phyloP scores from a whole-genome alignment of 129 eudicot species.

The Artemisia argyi region DNA sequence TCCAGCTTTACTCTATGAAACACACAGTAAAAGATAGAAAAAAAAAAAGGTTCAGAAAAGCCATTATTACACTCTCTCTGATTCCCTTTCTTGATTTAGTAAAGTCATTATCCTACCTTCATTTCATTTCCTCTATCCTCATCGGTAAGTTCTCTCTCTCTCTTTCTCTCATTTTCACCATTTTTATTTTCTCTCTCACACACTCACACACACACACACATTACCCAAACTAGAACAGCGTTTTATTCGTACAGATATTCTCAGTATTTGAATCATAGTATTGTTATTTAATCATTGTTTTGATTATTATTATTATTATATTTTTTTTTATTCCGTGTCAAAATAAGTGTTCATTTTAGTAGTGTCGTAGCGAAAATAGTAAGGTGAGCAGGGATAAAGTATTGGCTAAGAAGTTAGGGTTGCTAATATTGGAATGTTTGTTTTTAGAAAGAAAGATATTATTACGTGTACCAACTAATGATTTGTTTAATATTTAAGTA shows the following conservation, averaged over 20 bases:
- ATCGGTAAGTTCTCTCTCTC: neutral
- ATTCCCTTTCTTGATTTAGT: neutral
- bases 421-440: too few species aligned
- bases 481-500: neutral
- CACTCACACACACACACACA: neutral
- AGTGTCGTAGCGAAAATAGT: too few species aligned
- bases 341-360: too few species aligned
- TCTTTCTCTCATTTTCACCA: neutral
- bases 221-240: neutral
- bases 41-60: neutral
- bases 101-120: neutral
- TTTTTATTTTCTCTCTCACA: neutral
- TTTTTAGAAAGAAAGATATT: neutral
- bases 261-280: too few species aligned
- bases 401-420: too few species aligned
- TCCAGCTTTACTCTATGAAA: neutral
- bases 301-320: too few species aligned
- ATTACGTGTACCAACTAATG: neutral
- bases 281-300: too few species aligned
- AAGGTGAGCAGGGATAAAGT: too few species aligned
- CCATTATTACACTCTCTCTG: neutral
- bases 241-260: too few species aligned
- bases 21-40: neutral
- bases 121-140: neutral
- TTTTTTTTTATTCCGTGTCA: too few species aligned